phyloP scores from a whole-genome alignment of 257 asterid species.

The Solanum medicagineum region DNA sequence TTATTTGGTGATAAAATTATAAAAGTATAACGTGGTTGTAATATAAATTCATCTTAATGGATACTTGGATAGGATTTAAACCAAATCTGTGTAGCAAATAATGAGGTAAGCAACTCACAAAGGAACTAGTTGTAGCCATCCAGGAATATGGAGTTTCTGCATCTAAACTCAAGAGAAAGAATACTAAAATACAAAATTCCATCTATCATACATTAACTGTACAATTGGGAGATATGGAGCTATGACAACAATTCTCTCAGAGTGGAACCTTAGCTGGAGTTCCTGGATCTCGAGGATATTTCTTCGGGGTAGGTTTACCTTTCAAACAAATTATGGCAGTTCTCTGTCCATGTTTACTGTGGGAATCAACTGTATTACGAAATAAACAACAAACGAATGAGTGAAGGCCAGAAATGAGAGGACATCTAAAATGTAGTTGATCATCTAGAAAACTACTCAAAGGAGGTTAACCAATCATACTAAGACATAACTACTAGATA shows the following conservation, averaged over 20 bases:
- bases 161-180: background rate
- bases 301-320: constrained; percentile 64
- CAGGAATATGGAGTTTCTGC: background rate
- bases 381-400: background rate
- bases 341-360: constrained; percentile 81
- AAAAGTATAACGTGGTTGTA: background rate
- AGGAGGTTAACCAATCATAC: background rate
- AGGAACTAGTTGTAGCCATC: background rate
- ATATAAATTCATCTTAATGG: background rate
- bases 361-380: constrained; percentile 65
- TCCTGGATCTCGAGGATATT: constrained; percentile 79
- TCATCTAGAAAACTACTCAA: background rate
- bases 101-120: background rate
- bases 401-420: background rate
- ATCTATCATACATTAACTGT: background rate
- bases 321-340: constrained; percentile 70
- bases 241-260: constrained; percentile 10
- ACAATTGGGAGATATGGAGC: background rate
- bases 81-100: background rate
- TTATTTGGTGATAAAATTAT: background rate
- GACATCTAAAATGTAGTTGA: background rate
- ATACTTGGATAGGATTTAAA: background rate
- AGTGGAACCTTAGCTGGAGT: constrained; percentile 78
- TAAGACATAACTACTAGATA: background rate
- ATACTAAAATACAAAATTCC: background rate